These are phyloP conservation scores for Lithocarpus polystachyus DNA, from an alignment of 306 rosid genomes.

Conservation along the genomic window DNA sequence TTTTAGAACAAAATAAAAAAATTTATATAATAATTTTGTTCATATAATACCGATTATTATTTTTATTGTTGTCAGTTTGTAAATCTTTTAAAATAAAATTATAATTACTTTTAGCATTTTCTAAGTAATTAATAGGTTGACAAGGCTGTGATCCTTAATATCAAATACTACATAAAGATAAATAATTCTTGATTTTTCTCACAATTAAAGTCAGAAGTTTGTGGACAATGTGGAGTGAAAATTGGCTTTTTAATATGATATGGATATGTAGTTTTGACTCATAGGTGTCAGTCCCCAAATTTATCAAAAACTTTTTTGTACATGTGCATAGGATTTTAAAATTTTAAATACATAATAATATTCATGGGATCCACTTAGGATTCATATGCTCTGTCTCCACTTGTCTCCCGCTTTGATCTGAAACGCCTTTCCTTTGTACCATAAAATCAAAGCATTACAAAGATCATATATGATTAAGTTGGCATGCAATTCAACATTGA, in stretches of 20 bases:
- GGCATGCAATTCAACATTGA: constrained; percentile 18
- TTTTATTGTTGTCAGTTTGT: no score
- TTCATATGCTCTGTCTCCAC: constrained; percentile 56
- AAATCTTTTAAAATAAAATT: no score
- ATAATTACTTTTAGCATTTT: no score
- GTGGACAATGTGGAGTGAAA: neutral
- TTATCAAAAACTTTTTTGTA: neutral
- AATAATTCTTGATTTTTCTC: neutral
- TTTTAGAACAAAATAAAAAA: no score
- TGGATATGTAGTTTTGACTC: neutral
- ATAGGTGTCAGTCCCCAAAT: neutral
- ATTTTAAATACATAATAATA: neutral
- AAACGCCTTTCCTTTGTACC: constrained; percentile 22
- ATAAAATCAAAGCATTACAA: constrained; percentile 28
- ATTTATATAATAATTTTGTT: no score
- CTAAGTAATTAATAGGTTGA: neutral
- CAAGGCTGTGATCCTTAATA: neutral
- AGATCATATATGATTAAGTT: constrained; percentile 1
- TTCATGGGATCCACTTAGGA: constrained; percentile 60
- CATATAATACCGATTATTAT: no score
- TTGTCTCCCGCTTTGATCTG: constrained; percentile 49
- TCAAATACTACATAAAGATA: neutral
- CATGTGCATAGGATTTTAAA: neutral
- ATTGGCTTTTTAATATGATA: neutral
- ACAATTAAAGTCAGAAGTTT: neutral